Conservation (phyloP, 2,329 filamentous ascomycete genomes). For the Neofusicoccum kwambonambiense region DNA sequence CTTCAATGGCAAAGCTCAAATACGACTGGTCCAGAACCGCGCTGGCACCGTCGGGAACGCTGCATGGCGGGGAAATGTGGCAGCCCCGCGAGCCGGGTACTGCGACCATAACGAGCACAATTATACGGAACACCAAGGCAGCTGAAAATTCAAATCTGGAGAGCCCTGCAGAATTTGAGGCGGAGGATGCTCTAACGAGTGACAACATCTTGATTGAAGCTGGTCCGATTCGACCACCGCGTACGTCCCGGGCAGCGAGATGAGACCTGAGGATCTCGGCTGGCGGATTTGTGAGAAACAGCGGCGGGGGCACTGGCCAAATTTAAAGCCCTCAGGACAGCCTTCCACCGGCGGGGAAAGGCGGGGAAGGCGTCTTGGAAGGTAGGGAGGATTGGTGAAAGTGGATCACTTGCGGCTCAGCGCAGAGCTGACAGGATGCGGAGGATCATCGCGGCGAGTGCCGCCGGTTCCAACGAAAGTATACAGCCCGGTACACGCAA, state of each 20-base stretch:
- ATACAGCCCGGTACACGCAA: neutral
- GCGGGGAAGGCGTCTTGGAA: neutral
- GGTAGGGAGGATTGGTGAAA: neutral
- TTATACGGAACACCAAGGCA: too few relatives aligned
- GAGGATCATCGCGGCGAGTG: neutral
- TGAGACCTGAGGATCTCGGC: too few relatives aligned
- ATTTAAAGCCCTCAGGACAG: neutral
- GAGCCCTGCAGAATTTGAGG: too few relatives aligned
- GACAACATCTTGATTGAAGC: too few relatives aligned
- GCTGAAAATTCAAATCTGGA: too few relatives aligned
- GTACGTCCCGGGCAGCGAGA: too few relatives aligned
- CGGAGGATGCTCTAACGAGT: too few relatives aligned
- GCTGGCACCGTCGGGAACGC: neutral
- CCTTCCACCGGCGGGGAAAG: neutral
- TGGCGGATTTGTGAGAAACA: too few relatives aligned
- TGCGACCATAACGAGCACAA: neutral
- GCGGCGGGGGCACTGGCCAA: too few relatives aligned
- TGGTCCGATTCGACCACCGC: too few relatives aligned
- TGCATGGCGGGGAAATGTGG: neutral
- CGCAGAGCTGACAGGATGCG: neutral
- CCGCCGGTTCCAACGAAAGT: neutral
- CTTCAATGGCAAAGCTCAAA: conserved; percentile 2
- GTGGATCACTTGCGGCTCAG: conserved; percentile 1
- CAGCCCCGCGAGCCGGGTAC: neutral
- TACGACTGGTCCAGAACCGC: neutral